phyloP scores from a whole-genome alignment of 2,329 filamentous ascomycete genomes.

The Achaetomium macrosporum region DNA sequence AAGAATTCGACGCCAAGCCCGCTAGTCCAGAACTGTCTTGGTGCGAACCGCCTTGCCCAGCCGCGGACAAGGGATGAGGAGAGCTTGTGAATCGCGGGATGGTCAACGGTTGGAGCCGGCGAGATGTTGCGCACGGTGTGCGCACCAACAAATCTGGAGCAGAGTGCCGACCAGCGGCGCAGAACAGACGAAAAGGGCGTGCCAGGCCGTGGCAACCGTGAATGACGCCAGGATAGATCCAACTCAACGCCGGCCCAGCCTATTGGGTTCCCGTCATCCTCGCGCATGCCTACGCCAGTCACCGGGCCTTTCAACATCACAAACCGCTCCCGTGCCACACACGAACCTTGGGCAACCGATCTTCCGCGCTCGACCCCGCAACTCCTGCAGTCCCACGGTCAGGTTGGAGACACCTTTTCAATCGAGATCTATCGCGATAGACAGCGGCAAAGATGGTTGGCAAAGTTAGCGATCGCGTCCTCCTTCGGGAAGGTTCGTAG shows the following conservation, averaged over 20 bases:
- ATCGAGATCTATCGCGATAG: not conserved
- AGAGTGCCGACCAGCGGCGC: not conserved
- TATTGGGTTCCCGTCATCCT: not conserved
- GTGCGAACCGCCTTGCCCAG: constrained; percentile 1
- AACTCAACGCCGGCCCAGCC: not conserved
- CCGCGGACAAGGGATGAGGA: constrained; percentile 8
- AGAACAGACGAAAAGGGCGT: too few relatives aligned
- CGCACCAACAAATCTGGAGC: not conserved
- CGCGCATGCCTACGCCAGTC: too few relatives aligned
- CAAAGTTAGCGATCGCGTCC: constrained; percentile 60
- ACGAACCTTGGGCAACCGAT: not conserved
- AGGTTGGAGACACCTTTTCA: not conserved
- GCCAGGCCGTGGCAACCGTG: too few relatives aligned
- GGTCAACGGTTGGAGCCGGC: too few relatives aligned
- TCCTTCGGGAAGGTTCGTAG: constrained; percentile 53
- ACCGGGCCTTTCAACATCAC: too few relatives aligned
- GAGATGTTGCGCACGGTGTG: not conserved
- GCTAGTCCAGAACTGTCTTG: not conserved
- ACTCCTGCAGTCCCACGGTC: not conserved
- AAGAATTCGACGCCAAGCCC: not conserved
- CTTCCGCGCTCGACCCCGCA: not conserved
- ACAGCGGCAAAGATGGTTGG: constrained; percentile 46
- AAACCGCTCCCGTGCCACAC: not conserved
- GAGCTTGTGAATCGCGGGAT: not conserved
- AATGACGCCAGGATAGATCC: not conserved